These are phyloP conservation scores for Polysphondylium violaceum DNA, from an alignment of 78 protist species.

Conservation along the genomic window DNA sequence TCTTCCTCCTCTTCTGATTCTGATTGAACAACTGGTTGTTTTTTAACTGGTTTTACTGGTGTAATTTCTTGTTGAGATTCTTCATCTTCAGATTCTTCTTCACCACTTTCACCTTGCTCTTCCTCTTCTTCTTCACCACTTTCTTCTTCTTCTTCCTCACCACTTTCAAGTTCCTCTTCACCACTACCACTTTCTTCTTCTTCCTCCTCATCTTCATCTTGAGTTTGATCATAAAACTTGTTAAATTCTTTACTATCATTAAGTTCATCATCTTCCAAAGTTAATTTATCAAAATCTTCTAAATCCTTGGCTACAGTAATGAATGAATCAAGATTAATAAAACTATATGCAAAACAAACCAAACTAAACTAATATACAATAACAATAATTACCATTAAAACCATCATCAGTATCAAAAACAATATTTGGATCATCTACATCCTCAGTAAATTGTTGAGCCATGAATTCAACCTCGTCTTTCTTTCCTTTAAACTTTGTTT, in stretches of 20 bases:
- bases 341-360: too few species aligned
- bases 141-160: conserved; percentile 13
- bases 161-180: background rate
- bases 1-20: conserved; percentile 17
- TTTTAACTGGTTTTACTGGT: conserved; percentile 2
- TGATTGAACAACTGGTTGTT: background rate
- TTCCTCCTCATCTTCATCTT: conserved; percentile 1
- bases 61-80: conserved; percentile 4
- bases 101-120: background rate
- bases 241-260: conserved; percentile 6
- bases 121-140: background rate
- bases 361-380: too few species aligned
- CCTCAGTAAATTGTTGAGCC: conserved; percentile 55
- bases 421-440: conserved; percentile 35
- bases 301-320: conserved; percentile 59
- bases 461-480: conserved; percentile 54
- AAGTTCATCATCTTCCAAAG: background rate
- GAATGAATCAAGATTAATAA: too few species aligned
- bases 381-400: too few species aligned
- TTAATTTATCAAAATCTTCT: conserved; percentile 58
- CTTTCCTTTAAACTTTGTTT: conserved; percentile 64
- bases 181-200: background rate
- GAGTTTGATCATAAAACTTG: too few species aligned
- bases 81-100: background rate
- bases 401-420: conserved; percentile 67